phyloP scores from a whole-genome alignment of 2,329 filamentous ascomycete genomes.

The Xylariaceae sp. region DNA sequence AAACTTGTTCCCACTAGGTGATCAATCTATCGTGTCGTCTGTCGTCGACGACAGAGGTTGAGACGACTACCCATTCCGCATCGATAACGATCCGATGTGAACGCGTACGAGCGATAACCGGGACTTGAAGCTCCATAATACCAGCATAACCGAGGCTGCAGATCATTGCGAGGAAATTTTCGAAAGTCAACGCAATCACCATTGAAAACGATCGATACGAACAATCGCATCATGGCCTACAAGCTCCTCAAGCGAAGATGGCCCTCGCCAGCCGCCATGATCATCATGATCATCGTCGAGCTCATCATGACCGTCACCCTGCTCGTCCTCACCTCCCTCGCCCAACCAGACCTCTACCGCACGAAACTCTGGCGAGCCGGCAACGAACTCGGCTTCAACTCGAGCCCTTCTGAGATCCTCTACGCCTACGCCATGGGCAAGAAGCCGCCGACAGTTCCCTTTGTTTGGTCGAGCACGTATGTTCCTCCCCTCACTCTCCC shows the following conservation, averaged over 20 bases:
- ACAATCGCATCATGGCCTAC: slow-evolving; percentile 38
- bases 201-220: background rate
- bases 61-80: slow-evolving; percentile 6
- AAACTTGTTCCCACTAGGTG: background rate
- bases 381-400: slow-evolving; percentile 66
- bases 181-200: slow-evolving; percentile 12
- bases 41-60: background rate
- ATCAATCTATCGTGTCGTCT: background rate
- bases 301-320: slow-evolving; percentile 58
- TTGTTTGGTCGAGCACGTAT: slow-evolving; percentile 70
- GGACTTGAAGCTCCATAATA: slow-evolving; percentile 4
- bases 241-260: slow-evolving; percentile 55
- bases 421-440: slow-evolving; percentile 70
- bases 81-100: slow-evolving; percentile 24
- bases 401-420: slow-evolving; percentile 61
- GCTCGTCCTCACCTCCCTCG: slow-evolving; percentile 66
- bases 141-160: background rate
- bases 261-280: slow-evolving; percentile 54
- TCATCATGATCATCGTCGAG: slow-evolving; percentile 61
- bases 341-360: slow-evolving; percentile 67
- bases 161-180: background rate
- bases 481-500: slow-evolving; percentile 28
- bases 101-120: slow-evolving; percentile 16
- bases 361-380: slow-evolving; percentile 70
- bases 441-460: slow-evolving; percentile 55